Evolutionary conservation across 2,329 filamentous ascomycete species (phyloP).

Genomic region (Teratosphaeria nubilosa): DNA sequence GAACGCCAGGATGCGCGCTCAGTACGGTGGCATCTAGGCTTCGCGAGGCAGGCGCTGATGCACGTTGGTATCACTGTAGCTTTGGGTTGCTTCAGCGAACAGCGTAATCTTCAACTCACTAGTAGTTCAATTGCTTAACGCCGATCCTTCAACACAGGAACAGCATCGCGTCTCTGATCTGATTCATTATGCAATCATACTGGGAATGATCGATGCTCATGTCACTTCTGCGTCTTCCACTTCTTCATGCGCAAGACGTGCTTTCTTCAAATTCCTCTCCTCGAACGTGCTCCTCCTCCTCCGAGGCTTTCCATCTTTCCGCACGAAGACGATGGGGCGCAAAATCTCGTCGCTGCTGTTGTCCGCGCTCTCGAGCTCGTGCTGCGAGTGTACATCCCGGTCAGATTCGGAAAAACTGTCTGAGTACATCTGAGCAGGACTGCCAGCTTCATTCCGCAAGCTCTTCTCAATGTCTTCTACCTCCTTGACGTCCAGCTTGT

Average conservation of each 20-base stretch:
- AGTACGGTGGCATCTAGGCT: neutral
- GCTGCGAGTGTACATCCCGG: constrained; percentile 37
- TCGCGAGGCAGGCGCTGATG: neutral
- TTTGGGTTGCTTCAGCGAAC: neutral
- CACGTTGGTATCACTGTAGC: neutral
- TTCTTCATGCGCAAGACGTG: neutral
- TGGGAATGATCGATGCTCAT: neutral
- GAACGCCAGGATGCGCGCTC: neutral
- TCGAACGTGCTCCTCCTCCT: neutral
- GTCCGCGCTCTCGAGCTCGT: constrained; percentile 59
- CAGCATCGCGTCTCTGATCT: neutral
- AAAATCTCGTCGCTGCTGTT: constrained; percentile 23
- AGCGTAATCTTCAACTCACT: neutral
- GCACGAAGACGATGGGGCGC: constrained; percentile 26
- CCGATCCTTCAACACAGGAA: neutral
- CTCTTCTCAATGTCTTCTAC: constrained; percentile 4
- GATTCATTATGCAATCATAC: neutral
- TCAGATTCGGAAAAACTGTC: constrained; percentile 21
- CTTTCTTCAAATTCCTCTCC: neutral
- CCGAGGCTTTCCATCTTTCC: neutral
- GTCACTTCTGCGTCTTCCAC: neutral
- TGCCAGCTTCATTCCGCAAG: neutral
- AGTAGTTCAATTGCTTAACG: neutral
- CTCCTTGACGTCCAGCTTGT: constrained; percentile 13
- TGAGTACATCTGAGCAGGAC: neutral